phyloP scores from a whole-genome alignment of 495 filamentous ascomycete genomes.

The Tuber umbilicatum region DNA sequence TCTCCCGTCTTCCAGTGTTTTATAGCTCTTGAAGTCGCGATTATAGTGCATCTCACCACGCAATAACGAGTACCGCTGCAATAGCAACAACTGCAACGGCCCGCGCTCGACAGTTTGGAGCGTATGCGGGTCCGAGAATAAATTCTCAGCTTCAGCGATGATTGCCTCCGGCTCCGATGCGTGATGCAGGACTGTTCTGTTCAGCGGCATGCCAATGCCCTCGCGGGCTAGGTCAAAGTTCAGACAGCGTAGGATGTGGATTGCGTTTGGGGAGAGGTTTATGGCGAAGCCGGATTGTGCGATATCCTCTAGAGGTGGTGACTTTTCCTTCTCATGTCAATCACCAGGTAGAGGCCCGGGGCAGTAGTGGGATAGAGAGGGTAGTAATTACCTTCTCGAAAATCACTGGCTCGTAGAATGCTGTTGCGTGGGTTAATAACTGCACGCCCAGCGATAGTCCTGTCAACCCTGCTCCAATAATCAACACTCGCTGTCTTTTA shows the following conservation, averaged over 20 bases:
- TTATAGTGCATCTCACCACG: slow-evolving; percentile 12
- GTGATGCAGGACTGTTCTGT: slow-evolving; percentile 13
- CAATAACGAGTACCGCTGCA: slow-evolving; percentile 8
- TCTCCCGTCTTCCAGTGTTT: slow-evolving; percentile 2
- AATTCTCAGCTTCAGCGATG: neutral
- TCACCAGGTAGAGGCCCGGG: neutral
- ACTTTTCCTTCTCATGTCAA: neutral
- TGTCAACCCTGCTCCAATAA: slow-evolving; percentile 1
- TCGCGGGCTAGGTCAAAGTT: slow-evolving; percentile 15
- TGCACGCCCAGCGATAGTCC: slow-evolving; percentile 22
- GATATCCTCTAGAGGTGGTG: slow-evolving; percentile 10
- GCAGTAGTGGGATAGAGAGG: neutral
- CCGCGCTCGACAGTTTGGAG: slow-evolving; percentile 27
- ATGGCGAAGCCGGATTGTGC: slow-evolving; percentile 25
- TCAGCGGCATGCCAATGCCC: slow-evolving; percentile 20
- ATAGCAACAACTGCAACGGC: slow-evolving; percentile 12
- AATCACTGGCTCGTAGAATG: slow-evolving; percentile 24
- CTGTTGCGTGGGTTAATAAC: slow-evolving; percentile 16
- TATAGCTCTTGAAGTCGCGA: slow-evolving; percentile 6
- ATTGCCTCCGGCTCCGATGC: neutral
- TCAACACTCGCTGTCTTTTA: neutral
- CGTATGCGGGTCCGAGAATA: slow-evolving; percentile 22
- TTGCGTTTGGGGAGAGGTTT: slow-evolving; percentile 24
- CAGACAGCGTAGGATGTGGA: slow-evolving; percentile 12
- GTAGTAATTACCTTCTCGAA: slow-evolving; percentile 19